phyloP scores from a whole-genome alignment of 169 alveolate genomes.

The Cryptosporidium sp. region DNA sequence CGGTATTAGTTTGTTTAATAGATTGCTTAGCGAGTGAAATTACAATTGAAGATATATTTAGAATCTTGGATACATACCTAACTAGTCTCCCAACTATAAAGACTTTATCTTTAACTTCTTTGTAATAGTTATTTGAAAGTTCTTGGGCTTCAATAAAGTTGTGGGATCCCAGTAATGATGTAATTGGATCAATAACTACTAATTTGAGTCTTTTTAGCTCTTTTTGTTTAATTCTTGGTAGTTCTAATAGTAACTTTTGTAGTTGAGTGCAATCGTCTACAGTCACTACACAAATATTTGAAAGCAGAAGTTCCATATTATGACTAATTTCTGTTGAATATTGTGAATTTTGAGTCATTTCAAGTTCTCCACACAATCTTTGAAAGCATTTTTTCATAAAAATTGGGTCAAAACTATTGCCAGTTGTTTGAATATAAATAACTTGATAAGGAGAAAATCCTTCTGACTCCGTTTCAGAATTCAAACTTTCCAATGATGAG shows the following conservation, averaged over 20 bases:
- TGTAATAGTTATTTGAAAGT: not conserved
- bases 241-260: slow-evolving; percentile 9
- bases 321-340: slow-evolving; percentile 28
- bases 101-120: slow-evolving; percentile 13
- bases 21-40: slow-evolving; percentile 22
- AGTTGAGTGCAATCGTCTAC: slow-evolving; percentile 18
- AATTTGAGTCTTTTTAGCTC: slow-evolving; percentile 3
- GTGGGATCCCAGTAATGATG: slow-evolving; percentile 44
- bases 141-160: slow-evolving; percentile 8
- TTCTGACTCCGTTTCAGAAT: not conserved
- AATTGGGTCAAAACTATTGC: slow-evolving; percentile 59
- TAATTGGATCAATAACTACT: slow-evolving; percentile 56
- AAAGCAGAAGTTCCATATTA: slow-evolving; percentile 8
- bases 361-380: slow-evolving; percentile 52
- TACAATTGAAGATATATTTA: slow-evolving; percentile 16
- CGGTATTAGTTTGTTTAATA: not conserved
- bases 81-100: slow-evolving; percentile 34
- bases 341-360: slow-evolving; percentile 27
- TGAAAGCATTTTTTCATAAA: slow-evolving; percentile 64
- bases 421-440: slow-evolving; percentile 57
- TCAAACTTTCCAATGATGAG: not conserved
- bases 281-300: slow-evolving; percentile 42
- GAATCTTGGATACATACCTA: slow-evolving; percentile 19
- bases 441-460: not conserved
- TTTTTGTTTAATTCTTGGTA: slow-evolving; percentile 13